A percentile compares a stretch with the other conserved stretches of the same genome.
phyloP scores from a whole-genome alignment of 768 basidiomycete species.

The Hemileccinum impolitum region DNA sequence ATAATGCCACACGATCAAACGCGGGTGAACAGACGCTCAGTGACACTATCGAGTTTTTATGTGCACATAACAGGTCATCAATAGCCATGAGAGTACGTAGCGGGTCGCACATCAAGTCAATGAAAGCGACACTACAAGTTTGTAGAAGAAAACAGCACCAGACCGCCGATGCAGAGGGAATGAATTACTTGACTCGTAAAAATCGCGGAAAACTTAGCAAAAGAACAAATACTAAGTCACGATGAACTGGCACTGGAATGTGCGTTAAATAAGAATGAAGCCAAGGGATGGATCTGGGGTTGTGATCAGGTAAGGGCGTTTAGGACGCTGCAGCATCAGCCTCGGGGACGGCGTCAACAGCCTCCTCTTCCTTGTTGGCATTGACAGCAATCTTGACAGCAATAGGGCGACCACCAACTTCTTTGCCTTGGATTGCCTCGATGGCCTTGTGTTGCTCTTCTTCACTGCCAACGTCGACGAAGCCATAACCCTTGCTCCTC shows the following conservation, averaged over 20 bases:
- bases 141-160: conserved; percentile 42
- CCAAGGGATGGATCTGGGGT: conserved; percentile 23
- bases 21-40: conserved; percentile 7
- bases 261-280: conserved; percentile 28
- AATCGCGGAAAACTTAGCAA: conserved; percentile 38
- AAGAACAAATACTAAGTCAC: conserved; percentile 33
- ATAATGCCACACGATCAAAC: conserved; percentile 33
- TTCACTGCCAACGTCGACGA: conserved; percentile 90
- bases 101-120: conserved; percentile 24
- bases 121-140: conserved; percentile 30
- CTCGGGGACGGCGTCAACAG: conserved; percentile 35
- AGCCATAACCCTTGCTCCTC: conserved; percentile 95
- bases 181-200: conserved; percentile 31
- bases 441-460: conserved; percentile 92
- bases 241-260: conserved; percentile 21
- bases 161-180: conserved; percentile 33
- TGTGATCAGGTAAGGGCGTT: conserved; percentile 16
- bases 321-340: conserved; percentile 28
- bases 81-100: conserved; percentile 28
- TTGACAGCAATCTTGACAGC: conserved; percentile 97
- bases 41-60: not conserved
- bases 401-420: conserved; percentile 80
- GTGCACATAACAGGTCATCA: conserved; percentile 26
- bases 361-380: conserved; percentile 59
- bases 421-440: conserved; percentile 79